These are phyloP conservation scores for Globisporangium cystogenes DNA, from an alignment of 352 stramenopile genomes.

Conservation along the genomic window DNA sequence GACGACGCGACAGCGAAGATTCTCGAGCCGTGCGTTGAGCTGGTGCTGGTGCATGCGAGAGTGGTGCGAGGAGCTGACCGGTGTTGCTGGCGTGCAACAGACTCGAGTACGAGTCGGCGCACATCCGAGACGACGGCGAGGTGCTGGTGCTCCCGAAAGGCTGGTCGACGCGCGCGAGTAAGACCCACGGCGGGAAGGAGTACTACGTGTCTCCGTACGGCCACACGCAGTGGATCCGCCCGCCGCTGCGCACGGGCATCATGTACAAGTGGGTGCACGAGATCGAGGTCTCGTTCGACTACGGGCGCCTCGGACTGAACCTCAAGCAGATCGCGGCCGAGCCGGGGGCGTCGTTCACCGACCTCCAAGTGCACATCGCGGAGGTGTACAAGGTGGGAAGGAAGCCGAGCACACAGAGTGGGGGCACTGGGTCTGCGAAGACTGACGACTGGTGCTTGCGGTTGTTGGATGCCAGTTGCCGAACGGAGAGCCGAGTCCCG, in stretches of 20 bases:
- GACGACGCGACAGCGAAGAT: slow-evolving; percentile 58
- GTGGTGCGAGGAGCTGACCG: neutral
- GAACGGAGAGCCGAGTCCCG: slow-evolving; percentile 76
- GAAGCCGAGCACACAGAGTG: no score
- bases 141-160: slow-evolving; percentile 71
- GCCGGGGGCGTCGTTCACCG: slow-evolving; percentile 62
- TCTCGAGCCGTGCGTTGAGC: slow-evolving; percentile 34
- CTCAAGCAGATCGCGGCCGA: slow-evolving; percentile 77
- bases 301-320: slow-evolving; percentile 72
- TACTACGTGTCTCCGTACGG: slow-evolving; percentile 85
- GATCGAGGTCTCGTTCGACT: slow-evolving; percentile 80
- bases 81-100: slow-evolving; percentile 8
- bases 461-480: slow-evolving; percentile 25
- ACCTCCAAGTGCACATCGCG: slow-evolving; percentile 72
- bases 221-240: slow-evolving; percentile 78
- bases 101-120: slow-evolving; percentile 48
- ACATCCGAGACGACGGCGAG: slow-evolving; percentile 65
- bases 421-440: no score
- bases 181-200: slow-evolving; percentile 79
- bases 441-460: neutral
- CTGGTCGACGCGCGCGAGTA: slow-evolving; percentile 75
- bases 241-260: slow-evolving; percentile 56
- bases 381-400: slow-evolving; percentile 78
- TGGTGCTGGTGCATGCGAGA: neutral
- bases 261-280: slow-evolving; percentile 78